These are phyloP conservation scores for Russula olivacea DNA, from an alignment of 768 basidiomycete genomes.

Conservation along the genomic window DNA sequence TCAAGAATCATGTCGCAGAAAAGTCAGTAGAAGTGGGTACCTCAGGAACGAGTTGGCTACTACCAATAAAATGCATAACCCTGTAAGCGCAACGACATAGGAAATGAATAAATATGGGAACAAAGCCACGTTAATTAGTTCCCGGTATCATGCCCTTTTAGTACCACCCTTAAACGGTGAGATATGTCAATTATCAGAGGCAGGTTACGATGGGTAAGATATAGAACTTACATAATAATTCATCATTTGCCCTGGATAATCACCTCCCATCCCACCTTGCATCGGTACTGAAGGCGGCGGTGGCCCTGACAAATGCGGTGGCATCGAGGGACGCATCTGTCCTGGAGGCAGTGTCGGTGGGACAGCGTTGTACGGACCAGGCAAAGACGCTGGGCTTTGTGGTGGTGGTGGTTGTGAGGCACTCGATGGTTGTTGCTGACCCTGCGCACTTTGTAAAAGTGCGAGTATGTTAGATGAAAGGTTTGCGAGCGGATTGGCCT, in stretches of 20 bases:
- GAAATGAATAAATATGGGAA: slow-evolving; percentile 16
- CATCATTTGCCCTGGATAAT: slow-evolving; percentile 60
- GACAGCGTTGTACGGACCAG: slow-evolving; percentile 19
- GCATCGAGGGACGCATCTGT: slow-evolving; percentile 42
- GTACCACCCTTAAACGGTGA: not conserved
- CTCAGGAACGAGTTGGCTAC: slow-evolving; percentile 6
- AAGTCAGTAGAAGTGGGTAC: slow-evolving; percentile 5
- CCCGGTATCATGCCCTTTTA: slow-evolving; percentile 15
- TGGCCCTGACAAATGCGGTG: slow-evolving; percentile 39
- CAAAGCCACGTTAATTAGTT: too few relatives aligned
- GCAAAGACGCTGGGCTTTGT: slow-evolving; percentile 11
- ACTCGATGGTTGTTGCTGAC: slow-evolving; percentile 25
- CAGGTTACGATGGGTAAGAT: not conserved
- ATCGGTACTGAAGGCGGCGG: slow-evolving; percentile 28
- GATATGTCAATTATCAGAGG: not conserved
- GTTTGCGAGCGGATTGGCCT: slow-evolving; percentile 13
- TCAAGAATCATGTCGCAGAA: not conserved
- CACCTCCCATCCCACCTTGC: slow-evolving; percentile 21
- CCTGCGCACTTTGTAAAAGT: slow-evolving; percentile 19
- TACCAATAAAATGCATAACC: slow-evolving; percentile 5
- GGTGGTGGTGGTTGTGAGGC: slow-evolving; percentile 21
- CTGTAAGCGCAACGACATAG: slow-evolving; percentile 10
- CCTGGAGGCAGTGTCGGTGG: slow-evolving; percentile 34
- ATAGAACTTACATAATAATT: slow-evolving; percentile 51
- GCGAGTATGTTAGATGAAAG: slow-evolving; percentile 24